Base-by-base conservation (phyloP, 2,329 filamentous ascomycete species). In the Teratosphaeria destructans region DNA sequence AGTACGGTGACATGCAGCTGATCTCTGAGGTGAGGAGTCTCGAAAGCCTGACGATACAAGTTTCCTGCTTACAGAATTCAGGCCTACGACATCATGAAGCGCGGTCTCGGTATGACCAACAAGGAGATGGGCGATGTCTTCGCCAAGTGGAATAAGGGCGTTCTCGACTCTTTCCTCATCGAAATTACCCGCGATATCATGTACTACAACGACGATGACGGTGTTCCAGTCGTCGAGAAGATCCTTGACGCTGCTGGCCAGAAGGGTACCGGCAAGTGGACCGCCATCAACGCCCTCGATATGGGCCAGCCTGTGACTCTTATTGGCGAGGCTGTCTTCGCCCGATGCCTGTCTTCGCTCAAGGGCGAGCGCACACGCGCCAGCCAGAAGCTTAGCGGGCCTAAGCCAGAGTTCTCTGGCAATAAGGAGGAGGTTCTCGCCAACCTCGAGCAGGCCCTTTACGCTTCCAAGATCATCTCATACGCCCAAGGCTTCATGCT, bases 201-300 rank as follows among this genome's bases (percentile, higher is more conserved):
- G 82, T 94, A 95, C 83, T 97, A 83, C 86, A 95, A 95, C 78
- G 94, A 99, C 71, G 92, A 95, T 57, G 93, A 97, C 71, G 90
- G 89, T 72, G 86, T 82, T 63, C 82, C 94, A 55, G 87, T 99
- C 61, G 88, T 99, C 62, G 94, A 99, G 85, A 99, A 97, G 87
- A 97, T 99, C 71, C 84, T 97, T 66, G 94, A 99, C 82, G 88
- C 93, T 80, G 94, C 94, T 72, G 94, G 94, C 70, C 94, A 99
- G 83, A 99, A 99, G 84, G 94, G 94, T 80, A 97, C 94, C 70
- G 94, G 94, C 80, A 97, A 99, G 85, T 99, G 94, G 94, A 99
- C 94, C 68, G 93, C 94, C 73, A 95, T 99, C 81, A 99, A 99
- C 80, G 92, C 94, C 67, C 87, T 99, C 62, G 94, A 99, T 77